These are phyloP conservation scores for Euryodendron excelsum DNA, from an alignment of 148 eudicot species.

Conservation along the genomic window DNA sequence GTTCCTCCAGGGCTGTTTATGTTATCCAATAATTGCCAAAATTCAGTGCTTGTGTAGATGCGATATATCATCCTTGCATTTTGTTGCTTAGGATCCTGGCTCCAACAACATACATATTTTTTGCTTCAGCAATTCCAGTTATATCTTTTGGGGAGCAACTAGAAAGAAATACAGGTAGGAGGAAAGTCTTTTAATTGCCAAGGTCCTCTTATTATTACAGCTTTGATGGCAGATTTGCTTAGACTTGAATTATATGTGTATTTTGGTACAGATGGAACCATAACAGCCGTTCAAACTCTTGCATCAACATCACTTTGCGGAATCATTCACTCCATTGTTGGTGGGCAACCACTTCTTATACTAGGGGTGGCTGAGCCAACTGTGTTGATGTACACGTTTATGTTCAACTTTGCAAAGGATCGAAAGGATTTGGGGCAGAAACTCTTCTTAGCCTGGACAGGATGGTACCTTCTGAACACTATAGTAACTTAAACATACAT, in stretches of 20 bases:
- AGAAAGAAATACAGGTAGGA: constrained; percentile 77
- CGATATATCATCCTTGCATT: constrained; percentile 1
- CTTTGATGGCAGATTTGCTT: constrained; percentile 3
- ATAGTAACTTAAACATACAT: constrained; percentile 5
- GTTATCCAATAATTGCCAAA: not conserved
- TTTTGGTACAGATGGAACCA: constrained; percentile 60
- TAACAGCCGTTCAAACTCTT: constrained; percentile 98
- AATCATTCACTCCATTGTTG: constrained; percentile 85
- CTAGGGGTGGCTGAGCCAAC: constrained; percentile 99
- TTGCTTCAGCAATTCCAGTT: constrained; percentile 98
- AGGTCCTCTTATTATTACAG: constrained; percentile 4
- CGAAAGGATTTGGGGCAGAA: constrained; percentile 74
- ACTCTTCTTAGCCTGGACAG: constrained; percentile 95
- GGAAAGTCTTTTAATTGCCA: constrained; percentile 5
- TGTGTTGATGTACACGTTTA: constrained; percentile 97
- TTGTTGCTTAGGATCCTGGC: constrained; percentile 74
- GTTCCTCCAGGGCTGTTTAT: constrained; percentile 3
- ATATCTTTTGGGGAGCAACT: constrained; percentile 99
- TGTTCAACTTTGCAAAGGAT: constrained; percentile 93
- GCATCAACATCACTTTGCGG: constrained; percentile 96
- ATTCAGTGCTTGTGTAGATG: not conserved
- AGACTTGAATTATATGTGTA: constrained; percentile 9
- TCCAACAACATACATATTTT: constrained; percentile 95
- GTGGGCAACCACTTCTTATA: constrained; percentile 94
- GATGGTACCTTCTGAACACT: constrained; percentile 55